These are phyloP conservation scores for Fusarium zealandicum DNA, from an alignment of 2,329 filamentous ascomycete species.

Conservation along the genomic window DNA sequence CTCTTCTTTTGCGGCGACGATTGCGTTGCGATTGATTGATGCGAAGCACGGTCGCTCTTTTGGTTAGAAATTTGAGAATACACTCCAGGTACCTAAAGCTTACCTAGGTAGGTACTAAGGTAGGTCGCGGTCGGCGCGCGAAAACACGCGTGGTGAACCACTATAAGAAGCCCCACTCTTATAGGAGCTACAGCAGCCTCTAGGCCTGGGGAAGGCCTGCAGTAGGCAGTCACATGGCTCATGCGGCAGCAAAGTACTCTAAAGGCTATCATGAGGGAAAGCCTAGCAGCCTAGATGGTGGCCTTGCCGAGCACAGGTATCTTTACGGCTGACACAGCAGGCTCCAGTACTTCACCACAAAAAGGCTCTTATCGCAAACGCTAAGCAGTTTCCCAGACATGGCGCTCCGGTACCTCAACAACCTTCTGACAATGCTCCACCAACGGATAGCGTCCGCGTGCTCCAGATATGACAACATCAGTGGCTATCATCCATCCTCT, in stretches of 20 bases:
- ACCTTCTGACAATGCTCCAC: constrained; percentile 26
- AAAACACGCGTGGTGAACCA: constrained; percentile 31
- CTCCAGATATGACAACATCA: constrained; percentile 40
- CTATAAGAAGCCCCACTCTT: constrained; percentile 31
- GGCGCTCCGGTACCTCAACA: constrained; percentile 7
- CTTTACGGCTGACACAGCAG: fast-evolving
- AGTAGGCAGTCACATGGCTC: constrained; percentile 27
- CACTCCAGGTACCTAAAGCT: background rate
- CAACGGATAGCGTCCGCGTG: constrained; percentile 37
- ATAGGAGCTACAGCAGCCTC: background rate
- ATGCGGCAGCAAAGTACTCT: constrained; percentile 1
- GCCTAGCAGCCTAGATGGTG: background rate
- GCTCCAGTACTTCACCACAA: too few relatives aligned
- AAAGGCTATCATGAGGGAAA: background rate
- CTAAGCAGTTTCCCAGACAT: background rate
- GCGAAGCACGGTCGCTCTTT: constrained; percentile 17
- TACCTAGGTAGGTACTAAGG: too few relatives aligned
- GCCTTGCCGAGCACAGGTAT: background rate
- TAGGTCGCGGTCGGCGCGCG: constrained; percentile 30
- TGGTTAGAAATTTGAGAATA: constrained; percentile 31
- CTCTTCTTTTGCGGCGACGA: constrained; percentile 4
- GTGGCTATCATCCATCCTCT: constrained; percentile 32
- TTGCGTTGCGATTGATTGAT: constrained; percentile 11
- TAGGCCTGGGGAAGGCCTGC: background rate
- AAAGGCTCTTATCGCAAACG: background rate